Base-by-base conservation (phyloP, 805 yeast species). In the Wickerhamomyces subpelliculosus region DNA sequence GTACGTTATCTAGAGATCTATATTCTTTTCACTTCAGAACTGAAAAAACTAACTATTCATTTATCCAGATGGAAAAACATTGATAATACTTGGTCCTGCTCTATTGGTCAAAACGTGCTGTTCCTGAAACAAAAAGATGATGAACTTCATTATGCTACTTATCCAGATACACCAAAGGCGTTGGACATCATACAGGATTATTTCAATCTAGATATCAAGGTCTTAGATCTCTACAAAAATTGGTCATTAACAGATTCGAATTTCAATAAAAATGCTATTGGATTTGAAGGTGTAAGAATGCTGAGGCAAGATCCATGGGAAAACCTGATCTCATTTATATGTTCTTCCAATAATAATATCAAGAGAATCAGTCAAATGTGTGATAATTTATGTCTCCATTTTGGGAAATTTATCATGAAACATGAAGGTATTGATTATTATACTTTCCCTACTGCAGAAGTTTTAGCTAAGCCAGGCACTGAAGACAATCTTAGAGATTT, bases 231-330 rank as follows among this genome's bases (percentile, higher is more conserved):
- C 10, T 82, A 83, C 52, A 41, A 51, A 2, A 65, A 71, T 16
- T 89, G 97, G 96, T 47, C 68, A 3, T 40, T 45, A 1, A 68
- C 60, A 16, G 94, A 87, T 54, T 35, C 64, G 16, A 58, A 64
- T 17, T 81, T 78, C 50, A 56, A 55, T 33, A 60, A 57, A 35
- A 55, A 54, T 37, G 37, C 62, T 5, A 45, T 57, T 27, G 53
- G 51, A 23, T 76, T 77, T 39, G 66, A 66, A 4, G 97, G 97
- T 0, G 78, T 90, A 16, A 64, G 98, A 23, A 86, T 90, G 45
- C 68, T 93, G 21, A 70, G 89, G 27, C 97, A 93, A 58, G 96
- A 90, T 46, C 97, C 98, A 0, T 93, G 97, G 97, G 98, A 93
- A 49, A 87, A 90, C 31, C 65, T 88, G 32, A 64, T 90, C 16